A percentile compares a stretch with the other conserved stretches of the same genome.
These are phyloP conservation scores for Rhazya stricta DNA, from an alignment of 257 asterid genomes.

Conservation along the genomic window DNA sequence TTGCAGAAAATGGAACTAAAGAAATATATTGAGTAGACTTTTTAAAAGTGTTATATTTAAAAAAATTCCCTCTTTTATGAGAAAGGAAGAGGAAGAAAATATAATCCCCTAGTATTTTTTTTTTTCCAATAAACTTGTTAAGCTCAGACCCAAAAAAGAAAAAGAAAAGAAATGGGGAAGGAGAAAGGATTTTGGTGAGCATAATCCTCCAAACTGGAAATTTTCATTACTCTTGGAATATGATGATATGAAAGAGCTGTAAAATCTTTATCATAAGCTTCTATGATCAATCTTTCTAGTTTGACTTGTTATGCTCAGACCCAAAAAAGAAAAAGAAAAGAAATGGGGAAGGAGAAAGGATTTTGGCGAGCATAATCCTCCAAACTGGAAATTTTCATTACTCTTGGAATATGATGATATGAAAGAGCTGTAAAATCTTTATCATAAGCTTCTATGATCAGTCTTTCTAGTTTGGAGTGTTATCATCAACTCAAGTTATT, in stretches of 20 bases:
- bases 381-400: not conserved
- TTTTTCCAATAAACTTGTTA: not conserved
- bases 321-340: no score
- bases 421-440: not conserved
- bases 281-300: not conserved
- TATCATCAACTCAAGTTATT: not conserved
- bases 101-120: not conserved
- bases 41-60: not conserved
- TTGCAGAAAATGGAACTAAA: not conserved
- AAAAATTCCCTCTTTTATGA: not conserved
- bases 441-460: not conserved
- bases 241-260: not conserved
- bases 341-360: not conserved
- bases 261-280: not conserved
- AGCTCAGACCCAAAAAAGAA: no score
- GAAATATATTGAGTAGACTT: not conserved
- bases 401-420: not conserved
- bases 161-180: not conserved
- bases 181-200: not conserved
- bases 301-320: no score
- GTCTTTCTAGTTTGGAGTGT: not conserved
- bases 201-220: not conserved
- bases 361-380: not conserved
- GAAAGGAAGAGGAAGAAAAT: not conserved
- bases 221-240: not conserved